Conservation (phyloP, 768 basidiomycete genomes). For the Coprinellus micaceus region DNA sequence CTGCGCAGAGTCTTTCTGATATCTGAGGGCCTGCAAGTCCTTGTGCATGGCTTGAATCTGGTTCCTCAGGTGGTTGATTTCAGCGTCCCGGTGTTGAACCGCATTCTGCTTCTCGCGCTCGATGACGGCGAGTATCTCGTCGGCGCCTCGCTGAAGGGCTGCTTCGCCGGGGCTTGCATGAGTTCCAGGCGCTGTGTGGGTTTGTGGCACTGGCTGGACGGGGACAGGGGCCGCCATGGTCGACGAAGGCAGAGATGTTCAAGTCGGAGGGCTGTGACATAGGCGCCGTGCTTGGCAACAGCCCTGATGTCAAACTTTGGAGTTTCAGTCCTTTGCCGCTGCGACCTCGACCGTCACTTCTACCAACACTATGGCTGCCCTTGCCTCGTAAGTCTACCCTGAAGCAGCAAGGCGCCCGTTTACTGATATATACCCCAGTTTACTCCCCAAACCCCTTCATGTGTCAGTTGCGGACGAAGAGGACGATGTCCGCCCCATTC, state of each 20-base stretch:
- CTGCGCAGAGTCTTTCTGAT: not conserved
- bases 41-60: not conserved
- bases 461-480: slow-evolving; percentile 61
- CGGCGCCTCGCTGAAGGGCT: slow-evolving; percentile 20
- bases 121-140: slow-evolving; percentile 20
- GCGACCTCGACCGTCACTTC: slow-evolving; percentile 5
- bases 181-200: not conserved
- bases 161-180: slow-evolving; percentile 4
- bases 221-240: slow-evolving; percentile 3
- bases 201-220: slow-evolving; percentile 1
- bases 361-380: slow-evolving; percentile 42
- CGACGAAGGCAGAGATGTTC: not conserved
- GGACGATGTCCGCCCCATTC: slow-evolving; percentile 38
- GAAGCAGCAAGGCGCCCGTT: not conserved
- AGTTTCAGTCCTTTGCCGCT: slow-evolving; percentile 3
- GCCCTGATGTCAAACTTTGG: slow-evolving; percentile 19
- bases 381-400: slow-evolving; percentile 65
- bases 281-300: not conserved
- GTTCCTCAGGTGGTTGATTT: not conserved
- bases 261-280: no score
- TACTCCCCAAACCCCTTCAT: slow-evolving; percentile 66
- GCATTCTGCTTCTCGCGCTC: slow-evolving; percentile 19
- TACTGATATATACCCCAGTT: slow-evolving; percentile 34
- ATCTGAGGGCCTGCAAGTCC: not conserved
- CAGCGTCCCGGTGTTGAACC: not conserved